These are phyloP conservation scores for Talaromyces thailandensis DNA, from an alignment of 495 filamentous ascomycete species.

Conservation along the genomic window DNA sequence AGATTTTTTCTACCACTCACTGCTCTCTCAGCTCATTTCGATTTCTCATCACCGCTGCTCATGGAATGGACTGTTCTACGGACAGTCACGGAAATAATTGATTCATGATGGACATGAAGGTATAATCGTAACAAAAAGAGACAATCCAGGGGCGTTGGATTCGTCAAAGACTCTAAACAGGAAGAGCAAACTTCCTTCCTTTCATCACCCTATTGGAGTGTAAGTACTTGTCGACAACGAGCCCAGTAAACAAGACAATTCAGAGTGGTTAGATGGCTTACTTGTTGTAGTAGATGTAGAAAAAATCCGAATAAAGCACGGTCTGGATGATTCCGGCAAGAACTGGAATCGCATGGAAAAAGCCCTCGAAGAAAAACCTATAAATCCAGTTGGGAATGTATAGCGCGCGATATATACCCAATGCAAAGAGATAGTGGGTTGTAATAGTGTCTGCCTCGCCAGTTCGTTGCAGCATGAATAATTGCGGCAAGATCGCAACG, in stretches of 20 bases:
- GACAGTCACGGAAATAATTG: neutral
- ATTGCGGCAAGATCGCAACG: constrained; percentile 91
- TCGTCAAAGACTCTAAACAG: constrained; percentile 44
- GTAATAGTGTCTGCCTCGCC: constrained; percentile 98
- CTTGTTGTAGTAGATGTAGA: constrained; percentile 99
- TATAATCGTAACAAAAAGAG: neutral
- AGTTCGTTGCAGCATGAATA: constrained; percentile 96
- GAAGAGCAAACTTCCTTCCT: constrained; percentile 81
- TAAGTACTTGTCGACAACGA: constrained; percentile 3
- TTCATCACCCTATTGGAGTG: constrained; percentile 54
- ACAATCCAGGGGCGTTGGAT: neutral
- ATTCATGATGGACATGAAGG: neutral
- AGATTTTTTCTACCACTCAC: neutral
- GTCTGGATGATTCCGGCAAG: constrained; percentile 88
- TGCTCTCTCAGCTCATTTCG: neutral
- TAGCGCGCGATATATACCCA: constrained; percentile 81
- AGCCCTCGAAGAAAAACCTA: constrained; percentile 66
- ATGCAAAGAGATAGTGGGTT: constrained; percentile 94
- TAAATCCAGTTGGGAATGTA: constrained; percentile 99
- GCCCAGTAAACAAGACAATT: constrained; percentile 1
- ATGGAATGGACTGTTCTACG: neutral
- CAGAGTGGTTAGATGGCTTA: constrained; percentile 26
- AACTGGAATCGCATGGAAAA: constrained; percentile 75
- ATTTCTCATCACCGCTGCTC: neutral
- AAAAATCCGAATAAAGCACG: constrained; percentile 94